phyloP scores from a whole-genome alignment of 1,284 basidiomycete genomes.

The Ganoderma lingzhi region DNA sequence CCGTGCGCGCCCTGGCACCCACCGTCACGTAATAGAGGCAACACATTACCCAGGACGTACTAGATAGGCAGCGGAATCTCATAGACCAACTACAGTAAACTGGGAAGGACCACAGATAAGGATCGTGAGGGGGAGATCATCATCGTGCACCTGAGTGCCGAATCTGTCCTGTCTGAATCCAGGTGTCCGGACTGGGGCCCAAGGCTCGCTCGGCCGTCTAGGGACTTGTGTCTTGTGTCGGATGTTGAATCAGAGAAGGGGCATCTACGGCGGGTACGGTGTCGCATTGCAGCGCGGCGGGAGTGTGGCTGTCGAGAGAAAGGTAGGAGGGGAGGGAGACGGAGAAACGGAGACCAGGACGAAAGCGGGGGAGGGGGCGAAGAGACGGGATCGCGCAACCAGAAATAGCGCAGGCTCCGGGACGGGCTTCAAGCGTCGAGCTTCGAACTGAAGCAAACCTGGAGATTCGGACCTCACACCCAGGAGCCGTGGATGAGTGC shows the following conservation, averaged over 20 bases:
- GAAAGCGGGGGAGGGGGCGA: neutral
- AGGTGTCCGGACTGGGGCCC: neutral
- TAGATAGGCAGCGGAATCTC: neutral
- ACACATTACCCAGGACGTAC: constrained; percentile 3
- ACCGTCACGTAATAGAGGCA: neutral
- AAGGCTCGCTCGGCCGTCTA: constrained; percentile 8
- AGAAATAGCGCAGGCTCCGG: constrained; percentile 1
- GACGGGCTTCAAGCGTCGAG: neutral
- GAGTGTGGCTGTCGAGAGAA: neutral
- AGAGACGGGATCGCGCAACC: neutral
- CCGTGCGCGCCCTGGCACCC: neutral
- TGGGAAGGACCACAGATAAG: neutral
- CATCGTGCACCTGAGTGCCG: neutral
- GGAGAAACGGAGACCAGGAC: neutral
- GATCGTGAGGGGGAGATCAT: neutral
- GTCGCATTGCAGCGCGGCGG: neutral
- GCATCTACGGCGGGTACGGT: neutral
- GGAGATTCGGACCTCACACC: constrained; percentile 29
- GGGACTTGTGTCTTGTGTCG: neutral
- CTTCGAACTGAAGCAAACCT: neutral
- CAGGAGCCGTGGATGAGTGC: constrained; percentile 44
- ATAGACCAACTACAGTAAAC: neutral
- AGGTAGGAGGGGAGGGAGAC: neutral
- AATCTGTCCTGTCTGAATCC: neutral
- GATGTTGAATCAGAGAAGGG: neutral